Percentiles rank a stretch among this genome's conserved stretches.
These are phyloP conservation scores for Thelonectria olida DNA, from an alignment of 2,329 filamentous ascomycete species.

Conservation along the genomic window DNA sequence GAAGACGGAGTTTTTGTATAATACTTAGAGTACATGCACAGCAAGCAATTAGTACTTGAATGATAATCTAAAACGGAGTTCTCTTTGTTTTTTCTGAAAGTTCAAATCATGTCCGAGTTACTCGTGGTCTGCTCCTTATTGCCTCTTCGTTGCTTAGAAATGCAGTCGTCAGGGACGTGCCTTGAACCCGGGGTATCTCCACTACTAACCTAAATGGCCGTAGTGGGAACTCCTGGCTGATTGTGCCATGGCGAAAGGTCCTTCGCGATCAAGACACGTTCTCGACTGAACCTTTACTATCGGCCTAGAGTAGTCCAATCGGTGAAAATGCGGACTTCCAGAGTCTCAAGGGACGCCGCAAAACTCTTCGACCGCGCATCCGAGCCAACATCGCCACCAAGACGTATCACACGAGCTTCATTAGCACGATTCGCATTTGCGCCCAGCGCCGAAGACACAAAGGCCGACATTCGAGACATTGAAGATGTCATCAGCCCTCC, in stretches of 20 bases:
- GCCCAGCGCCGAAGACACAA: slow-evolving; percentile 36
- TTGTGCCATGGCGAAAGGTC: slow-evolving; percentile 5
- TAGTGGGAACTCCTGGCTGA: slow-evolving; percentile 3
- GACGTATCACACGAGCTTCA: slow-evolving; percentile 59
- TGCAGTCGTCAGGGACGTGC: slow-evolving; percentile 1
- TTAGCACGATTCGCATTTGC: slow-evolving; percentile 58
- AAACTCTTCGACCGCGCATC: slow-evolving; percentile 57
- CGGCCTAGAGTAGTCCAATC: background rate
- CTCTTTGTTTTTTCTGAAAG: no score
- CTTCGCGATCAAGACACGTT: slow-evolving; percentile 7
- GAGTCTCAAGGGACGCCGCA: slow-evolving; percentile 66
- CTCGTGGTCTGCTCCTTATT: background rate
- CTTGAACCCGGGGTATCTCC: slow-evolving; percentile 10
- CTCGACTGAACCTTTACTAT: background rate
- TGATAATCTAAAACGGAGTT: no score
- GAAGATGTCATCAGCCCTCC: slow-evolving; percentile 60
- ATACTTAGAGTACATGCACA: no score
- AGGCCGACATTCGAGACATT: slow-evolving; percentile 55
- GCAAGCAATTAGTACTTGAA: no score
- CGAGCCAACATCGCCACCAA: slow-evolving; percentile 44
- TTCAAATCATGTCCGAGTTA: no score
- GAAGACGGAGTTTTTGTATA: no score
- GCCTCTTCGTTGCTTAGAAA: slow-evolving; percentile 9
- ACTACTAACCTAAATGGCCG: slow-evolving; percentile 5
- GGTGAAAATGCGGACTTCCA: slow-evolving; percentile 63